phyloP scores from a whole-genome alignment of 2,329 filamentous ascomycete genomes.

The Calonectria pseudoturangicola region DNA sequence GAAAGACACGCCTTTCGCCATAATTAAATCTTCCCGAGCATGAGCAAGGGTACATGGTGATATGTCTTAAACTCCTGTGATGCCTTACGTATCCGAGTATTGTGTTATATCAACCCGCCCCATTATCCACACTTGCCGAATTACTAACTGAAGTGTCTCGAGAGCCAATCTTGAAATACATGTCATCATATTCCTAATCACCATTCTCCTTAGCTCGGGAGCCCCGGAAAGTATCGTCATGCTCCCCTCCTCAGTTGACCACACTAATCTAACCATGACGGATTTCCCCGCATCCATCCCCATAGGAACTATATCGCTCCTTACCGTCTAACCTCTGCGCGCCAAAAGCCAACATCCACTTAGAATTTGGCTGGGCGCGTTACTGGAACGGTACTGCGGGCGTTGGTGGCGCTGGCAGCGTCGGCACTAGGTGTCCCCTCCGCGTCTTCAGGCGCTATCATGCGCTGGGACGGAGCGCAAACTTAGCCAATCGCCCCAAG shows the following conservation, averaged over 20 bases:
- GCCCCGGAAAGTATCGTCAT: slow-evolving; percentile 1
- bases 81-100: not conserved
- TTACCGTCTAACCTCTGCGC: not conserved
- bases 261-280: too few species aligned
- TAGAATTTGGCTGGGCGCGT: not conserved
- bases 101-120: not conserved
- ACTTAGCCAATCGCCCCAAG: not conserved
- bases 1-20: not conserved
- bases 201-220: not conserved
- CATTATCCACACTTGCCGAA: not conserved
- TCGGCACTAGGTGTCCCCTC: slow-evolving; percentile 6
- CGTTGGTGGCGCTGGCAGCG: slow-evolving; percentile 4
- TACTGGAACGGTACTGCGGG: not conserved
- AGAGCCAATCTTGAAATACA: not conserved
- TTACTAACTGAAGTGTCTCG: not conserved
- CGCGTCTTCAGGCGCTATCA: slow-evolving; percentile 13
- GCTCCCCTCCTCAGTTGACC: not conserved
- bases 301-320: not conserved
- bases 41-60: not conserved
- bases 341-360: not conserved
- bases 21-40: not conserved
- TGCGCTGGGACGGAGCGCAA: slow-evolving; percentile 17
- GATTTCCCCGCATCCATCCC: slow-evolving; percentile 16
- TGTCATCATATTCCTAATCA: not conserved
- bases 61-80: not conserved